Conservation (phyloP, 345 rosid genomes). For the Salix dunnii region DNA sequence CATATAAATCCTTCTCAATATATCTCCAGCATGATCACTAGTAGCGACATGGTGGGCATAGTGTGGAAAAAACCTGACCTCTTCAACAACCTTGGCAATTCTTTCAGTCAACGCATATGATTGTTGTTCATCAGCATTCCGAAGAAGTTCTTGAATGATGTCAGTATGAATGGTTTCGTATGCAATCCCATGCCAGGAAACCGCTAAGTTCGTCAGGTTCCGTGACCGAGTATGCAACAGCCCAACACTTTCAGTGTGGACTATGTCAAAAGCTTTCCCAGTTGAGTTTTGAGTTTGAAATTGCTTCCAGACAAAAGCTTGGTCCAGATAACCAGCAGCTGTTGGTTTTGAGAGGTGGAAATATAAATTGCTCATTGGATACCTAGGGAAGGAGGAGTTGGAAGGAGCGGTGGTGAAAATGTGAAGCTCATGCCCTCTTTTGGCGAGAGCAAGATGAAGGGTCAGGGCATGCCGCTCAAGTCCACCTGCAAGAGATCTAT, state of each 20-base stretch:
- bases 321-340: constrained; percentile 71
- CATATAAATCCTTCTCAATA: constrained; percentile 83
- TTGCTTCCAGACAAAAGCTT: constrained; percentile 64
- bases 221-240: constrained; percentile 78
- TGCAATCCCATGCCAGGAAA: constrained; percentile 89
- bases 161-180: constrained; percentile 88
- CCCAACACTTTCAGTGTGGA: constrained; percentile 85
- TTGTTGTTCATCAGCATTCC: constrained; percentile 51
- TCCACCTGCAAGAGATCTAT: constrained; percentile 76
- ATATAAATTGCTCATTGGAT: constrained; percentile 39
- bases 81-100: constrained; percentile 60
- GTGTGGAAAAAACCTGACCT: constrained; percentile 77
- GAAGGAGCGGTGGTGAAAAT: constrained; percentile 64
- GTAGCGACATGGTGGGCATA: constrained; percentile 91
- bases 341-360: constrained; percentile 81
- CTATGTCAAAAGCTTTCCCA: constrained; percentile 70
- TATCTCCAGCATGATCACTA: constrained; percentile 88
- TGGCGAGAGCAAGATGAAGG: constrained; percentile 75
- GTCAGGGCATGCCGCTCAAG: constrained; percentile 87
- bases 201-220: constrained; percentile 57
- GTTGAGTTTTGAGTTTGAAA: constrained; percentile 61
- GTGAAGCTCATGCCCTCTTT: constrained; percentile 83
- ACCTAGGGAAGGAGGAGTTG: constrained; percentile 50
- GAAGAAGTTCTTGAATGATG: constrained; percentile 74
- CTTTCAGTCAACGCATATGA: constrained; percentile 54